Conservation (phyloP, 305 asterid genomes). For the Solanum hybrid region DNA sequence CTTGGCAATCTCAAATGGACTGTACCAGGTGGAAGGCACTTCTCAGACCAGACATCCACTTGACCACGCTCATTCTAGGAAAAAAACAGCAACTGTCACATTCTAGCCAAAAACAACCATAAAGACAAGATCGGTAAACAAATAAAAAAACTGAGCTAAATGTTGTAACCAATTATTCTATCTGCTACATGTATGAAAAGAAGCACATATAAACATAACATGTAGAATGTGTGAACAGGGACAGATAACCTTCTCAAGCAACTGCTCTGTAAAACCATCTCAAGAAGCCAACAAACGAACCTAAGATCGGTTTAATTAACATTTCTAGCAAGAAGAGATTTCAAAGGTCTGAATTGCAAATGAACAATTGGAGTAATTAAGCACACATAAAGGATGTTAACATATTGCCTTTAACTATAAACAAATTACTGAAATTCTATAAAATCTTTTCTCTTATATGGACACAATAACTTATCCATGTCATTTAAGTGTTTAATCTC, state of each 20-base stretch:
- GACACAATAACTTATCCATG: background rate
- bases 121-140: background rate
- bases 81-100: conserved; percentile 11
- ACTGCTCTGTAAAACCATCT: background rate
- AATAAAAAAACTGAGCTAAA: background rate
- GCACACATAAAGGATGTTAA: background rate
- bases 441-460: background rate
- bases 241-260: background rate
- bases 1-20: conserved; percentile 75
- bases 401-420: background rate
- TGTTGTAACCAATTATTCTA: background rate
- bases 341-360: background rate
- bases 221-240: background rate
- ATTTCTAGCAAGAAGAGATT: background rate
- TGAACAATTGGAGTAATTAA: background rate
- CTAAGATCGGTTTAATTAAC: background rate
- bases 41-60: conserved; percentile 98
- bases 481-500: background rate
- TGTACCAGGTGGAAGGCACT: conserved; percentile 96
- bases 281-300: background rate
- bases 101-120: background rate
- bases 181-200: background rate
- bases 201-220: background rate
- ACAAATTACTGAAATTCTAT: background rate
- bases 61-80: conserved; percentile 84